Evolutionary conservation across 192 early-diverging fungal species (phyloP).

Genomic region (Backusella macrospora): DNA sequence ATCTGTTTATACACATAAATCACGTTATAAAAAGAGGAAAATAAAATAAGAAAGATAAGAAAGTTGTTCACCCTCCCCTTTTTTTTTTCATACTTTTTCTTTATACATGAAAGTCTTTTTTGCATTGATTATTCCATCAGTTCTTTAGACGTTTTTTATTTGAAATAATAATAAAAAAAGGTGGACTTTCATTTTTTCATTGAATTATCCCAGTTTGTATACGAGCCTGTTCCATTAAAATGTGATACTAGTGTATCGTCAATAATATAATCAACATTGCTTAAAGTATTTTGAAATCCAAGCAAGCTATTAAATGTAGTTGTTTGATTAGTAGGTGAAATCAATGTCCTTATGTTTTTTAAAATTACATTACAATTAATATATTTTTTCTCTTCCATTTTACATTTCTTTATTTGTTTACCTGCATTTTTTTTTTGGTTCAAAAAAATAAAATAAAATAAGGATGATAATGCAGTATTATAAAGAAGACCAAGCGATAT

Average conservation of each 20-base stretch:
- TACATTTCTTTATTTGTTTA: neutral
- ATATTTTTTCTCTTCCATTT: neutral
- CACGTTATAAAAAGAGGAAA: neutral
- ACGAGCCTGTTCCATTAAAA: conserved; percentile 15
- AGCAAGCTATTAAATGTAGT: neutral
- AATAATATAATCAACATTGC: conserved; percentile 15
- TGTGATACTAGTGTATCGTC: conserved; percentile 6
- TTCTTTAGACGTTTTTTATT: conserved; percentile 6
- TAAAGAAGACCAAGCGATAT: conserved; percentile 1
- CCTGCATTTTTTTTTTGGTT: conserved; percentile 17
- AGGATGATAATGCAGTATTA: neutral
- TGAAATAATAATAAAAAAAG: conserved; percentile 16
- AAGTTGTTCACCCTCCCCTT: neutral
- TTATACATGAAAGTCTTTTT: conserved; percentile 11
- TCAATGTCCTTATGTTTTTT: neutral
- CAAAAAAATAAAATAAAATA: no score
- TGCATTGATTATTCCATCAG: neutral
- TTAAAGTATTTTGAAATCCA: neutral
- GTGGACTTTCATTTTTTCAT: neutral
- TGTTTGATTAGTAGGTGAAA: conserved; percentile 2
- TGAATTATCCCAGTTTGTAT: conserved; percentile 20
- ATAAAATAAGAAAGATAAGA: neutral
- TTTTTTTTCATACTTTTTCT: neutral
- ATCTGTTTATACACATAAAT: neutral
- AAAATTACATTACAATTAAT: neutral